Conservation (phyloP, 345 rosid genomes). For the Iberis pinnata region DNA sequence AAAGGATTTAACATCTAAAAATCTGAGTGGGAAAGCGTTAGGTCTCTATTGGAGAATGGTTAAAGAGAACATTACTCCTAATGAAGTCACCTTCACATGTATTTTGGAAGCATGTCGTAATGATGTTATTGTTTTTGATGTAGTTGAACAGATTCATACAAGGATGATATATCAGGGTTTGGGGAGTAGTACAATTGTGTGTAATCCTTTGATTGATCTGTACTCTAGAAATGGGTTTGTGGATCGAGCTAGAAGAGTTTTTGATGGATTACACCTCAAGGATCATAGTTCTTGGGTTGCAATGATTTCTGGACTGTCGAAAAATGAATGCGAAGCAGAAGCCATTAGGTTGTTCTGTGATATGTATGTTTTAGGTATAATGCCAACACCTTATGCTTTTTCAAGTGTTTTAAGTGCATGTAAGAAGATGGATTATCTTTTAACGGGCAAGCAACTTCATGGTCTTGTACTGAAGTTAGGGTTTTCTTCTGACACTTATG, state of each 20-base stretch:
- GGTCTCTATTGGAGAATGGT: conserved; percentile 39
- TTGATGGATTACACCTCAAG: conserved; percentile 42
- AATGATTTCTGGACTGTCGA: conserved; percentile 68
- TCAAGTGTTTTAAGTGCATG: conserved; percentile 85
- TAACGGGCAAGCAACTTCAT: conserved; percentile 62
- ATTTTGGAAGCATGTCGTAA: conserved; percentile 47
- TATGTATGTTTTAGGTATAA: conserved; percentile 49
- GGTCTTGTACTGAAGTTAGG: conserved; percentile 63
- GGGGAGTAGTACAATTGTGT: conserved; percentile 34
- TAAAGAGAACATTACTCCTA: conserved; percentile 34
- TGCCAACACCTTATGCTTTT: conserved; percentile 64
- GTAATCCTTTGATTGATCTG: conserved; percentile 64
- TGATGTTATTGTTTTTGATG: conserved; percentile 28
- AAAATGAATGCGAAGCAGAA: conserved; percentile 51
- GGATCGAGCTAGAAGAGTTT: conserved; percentile 46
- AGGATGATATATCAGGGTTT: conserved; percentile 53
- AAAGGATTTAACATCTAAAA: conserved; percentile 35
- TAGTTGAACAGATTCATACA: conserved; percentile 58
- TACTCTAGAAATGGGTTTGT: conserved; percentile 57
- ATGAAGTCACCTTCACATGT: conserved; percentile 38
- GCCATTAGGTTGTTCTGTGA: conserved; percentile 49
- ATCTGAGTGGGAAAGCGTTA: conserved; percentile 30
- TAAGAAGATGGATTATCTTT: conserved; percentile 49
- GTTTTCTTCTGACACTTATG: conserved; percentile 56
- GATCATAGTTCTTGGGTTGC: conserved; percentile 83